Percentiles rank a stretch among this genome's conserved stretches.
These are phyloP conservation scores for Paxillus involutus DNA, from an alignment of 768 basidiomycete genomes.

Conservation along the genomic window DNA sequence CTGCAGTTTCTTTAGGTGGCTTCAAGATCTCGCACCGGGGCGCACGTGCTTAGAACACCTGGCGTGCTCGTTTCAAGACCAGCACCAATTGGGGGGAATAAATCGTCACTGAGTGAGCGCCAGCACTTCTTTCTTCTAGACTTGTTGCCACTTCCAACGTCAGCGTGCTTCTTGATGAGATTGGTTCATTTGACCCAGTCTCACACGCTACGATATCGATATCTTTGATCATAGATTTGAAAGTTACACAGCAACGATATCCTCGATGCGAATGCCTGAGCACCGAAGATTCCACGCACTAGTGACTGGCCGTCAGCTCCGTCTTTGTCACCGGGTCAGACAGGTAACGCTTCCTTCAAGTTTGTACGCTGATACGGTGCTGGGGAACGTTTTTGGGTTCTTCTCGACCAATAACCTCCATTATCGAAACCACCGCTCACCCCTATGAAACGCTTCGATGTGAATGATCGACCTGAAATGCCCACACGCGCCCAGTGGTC, in stretches of 20 bases:
- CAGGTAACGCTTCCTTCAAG: too few relatives aligned
- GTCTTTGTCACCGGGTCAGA: too few relatives aligned
- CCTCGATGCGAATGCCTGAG: not conserved
- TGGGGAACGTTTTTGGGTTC: too few relatives aligned
- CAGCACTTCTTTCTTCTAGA: not conserved
- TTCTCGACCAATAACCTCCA: too few relatives aligned
- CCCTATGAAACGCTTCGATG: too few relatives aligned
- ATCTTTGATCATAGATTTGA: not conserved
- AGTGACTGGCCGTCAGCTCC: too few relatives aligned
- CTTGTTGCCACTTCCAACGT: not conserved
- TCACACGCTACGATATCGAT: not conserved
- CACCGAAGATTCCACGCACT: not conserved
- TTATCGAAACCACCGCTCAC: too few relatives aligned
- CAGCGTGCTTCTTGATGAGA: not conserved
- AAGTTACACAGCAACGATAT: not conserved
- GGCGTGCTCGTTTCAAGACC: not conserved
- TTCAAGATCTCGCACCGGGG: not conserved
- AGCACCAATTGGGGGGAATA: not conserved
- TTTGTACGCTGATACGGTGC: not conserved
- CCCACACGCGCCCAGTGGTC: too few relatives aligned
- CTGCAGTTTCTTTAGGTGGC: not conserved
- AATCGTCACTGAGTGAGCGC: not conserved
- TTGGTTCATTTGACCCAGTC: not conserved
- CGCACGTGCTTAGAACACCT: not conserved
- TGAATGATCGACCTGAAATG: too few relatives aligned